phyloP scores from a whole-genome alignment of 768 basidiomycete species.

The Gelatoporia subvermispora region DNA sequence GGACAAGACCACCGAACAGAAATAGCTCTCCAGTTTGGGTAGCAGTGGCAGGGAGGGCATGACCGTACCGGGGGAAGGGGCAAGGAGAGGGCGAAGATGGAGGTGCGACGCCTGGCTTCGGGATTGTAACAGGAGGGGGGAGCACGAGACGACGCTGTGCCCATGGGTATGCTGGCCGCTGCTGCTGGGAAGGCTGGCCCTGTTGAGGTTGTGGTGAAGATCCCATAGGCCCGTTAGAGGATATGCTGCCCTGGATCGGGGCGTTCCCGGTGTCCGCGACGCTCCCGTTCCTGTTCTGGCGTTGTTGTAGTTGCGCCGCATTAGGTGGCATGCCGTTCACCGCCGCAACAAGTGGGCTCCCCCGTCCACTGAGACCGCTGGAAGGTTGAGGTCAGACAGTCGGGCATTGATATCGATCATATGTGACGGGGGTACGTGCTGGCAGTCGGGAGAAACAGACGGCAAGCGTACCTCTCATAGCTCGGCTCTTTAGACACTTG shows the following conservation, averaged over 20 bases:
- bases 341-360: conserved; percentile 21
- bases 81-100: conserved; percentile 71
- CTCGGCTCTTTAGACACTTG: conserved; percentile 24
- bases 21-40: conserved; percentile 86
- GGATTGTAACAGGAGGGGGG: conserved; percentile 59
- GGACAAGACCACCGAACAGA: conserved; percentile 94
- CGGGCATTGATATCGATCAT: not conserved
- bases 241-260: not conserved
- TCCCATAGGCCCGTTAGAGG: conserved; percentile 10
- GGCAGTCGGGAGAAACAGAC: conserved; percentile 2
- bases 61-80: conserved; percentile 96
- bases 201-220: conserved; percentile 20
- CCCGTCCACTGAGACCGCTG: conserved; percentile 25
- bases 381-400: not conserved
- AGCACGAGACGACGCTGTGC: conserved; percentile 68
- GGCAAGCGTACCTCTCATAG: conserved; percentile 25
- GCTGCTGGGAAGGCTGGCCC: conserved; percentile 25
- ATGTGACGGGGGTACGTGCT: not conserved
- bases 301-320: conserved; percentile 13
- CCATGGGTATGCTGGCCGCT: conserved; percentile 77
- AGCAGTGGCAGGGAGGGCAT: conserved; percentile 78
- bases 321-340: conserved; percentile 15
- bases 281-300: conserved; percentile 9
- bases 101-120: conserved; percentile 60
- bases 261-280: conserved; percentile 10